These are phyloP conservation scores for Auriscalpium microsporum DNA, from an alignment of 768 basidiomycete species.

Conservation along the genomic window DNA sequence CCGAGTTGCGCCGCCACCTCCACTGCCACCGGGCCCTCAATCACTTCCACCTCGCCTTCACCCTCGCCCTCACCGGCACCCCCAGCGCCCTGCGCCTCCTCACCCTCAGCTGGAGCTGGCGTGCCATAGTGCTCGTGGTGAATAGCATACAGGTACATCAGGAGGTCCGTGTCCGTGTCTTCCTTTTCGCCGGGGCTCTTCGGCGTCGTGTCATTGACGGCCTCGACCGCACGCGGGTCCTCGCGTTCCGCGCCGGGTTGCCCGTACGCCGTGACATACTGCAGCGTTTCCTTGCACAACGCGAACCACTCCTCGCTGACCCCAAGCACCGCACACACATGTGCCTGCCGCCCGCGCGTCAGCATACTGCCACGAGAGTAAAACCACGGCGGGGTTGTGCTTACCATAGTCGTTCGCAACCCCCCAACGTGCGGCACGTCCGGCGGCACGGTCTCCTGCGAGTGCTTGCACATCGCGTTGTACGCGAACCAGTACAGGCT, in stretches of 20 bases:
- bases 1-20: too few relatives aligned
- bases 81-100: too few relatives aligned
- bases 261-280: constrained; percentile 7
- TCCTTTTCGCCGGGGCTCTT: not conserved
- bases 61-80: too few relatives aligned
- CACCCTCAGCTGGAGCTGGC: too few relatives aligned
- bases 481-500: not conserved
- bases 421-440: not conserved
- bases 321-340: constrained; percentile 6
- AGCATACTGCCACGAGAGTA: not conserved
- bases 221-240: constrained; percentile 3
- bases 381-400: not conserved
- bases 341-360: not conserved
- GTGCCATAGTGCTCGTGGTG: too few relatives aligned
- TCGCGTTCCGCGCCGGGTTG: constrained; percentile 3
- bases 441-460: not conserved
- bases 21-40: too few relatives aligned
- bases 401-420: constrained; percentile 1
- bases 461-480: not conserved
- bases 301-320: constrained; percentile 8
- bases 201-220: constrained; percentile 6
- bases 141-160: too few relatives aligned
- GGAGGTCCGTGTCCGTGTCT: too few relatives aligned
- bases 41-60: too few relatives aligned
- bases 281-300: constrained; percentile 9